Percentiles rank a stretch among this genome's conserved stretches.
Conservation (phyloP, 257 asterid species). For the Cordia subcordata region DNA sequence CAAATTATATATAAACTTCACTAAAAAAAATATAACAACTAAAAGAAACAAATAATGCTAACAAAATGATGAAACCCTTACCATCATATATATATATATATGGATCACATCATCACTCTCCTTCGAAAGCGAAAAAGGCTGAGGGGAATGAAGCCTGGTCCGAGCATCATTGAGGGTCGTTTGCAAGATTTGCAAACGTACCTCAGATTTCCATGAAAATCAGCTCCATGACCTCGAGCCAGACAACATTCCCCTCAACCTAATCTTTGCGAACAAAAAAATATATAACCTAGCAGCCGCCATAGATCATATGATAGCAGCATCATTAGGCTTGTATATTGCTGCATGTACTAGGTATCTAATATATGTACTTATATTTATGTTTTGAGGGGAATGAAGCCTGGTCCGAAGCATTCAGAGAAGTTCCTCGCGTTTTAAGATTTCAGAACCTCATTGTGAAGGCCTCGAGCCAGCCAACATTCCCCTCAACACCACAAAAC, state of each 20-base stretch:
- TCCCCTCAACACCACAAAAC: slow-evolving; percentile 47
- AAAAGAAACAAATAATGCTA: background rate
- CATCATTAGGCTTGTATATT: too few relatives aligned
- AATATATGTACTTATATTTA: background rate
- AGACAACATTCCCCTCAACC: slow-evolving; percentile 60
- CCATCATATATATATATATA: slow-evolving; percentile 8
- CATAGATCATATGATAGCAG: background rate
- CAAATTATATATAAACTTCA: background rate
- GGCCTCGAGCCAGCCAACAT: slow-evolving; percentile 80
- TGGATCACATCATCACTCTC: too few relatives aligned
- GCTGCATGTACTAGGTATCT: too few relatives aligned
- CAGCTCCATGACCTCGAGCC: slow-evolving; percentile 53
- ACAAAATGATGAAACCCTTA: background rate
- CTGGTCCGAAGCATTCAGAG: slow-evolving; percentile 74
- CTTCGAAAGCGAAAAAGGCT: slow-evolving; percentile 25
- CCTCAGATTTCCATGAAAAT: background rate
- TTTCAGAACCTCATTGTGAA: slow-evolving; percentile 17
- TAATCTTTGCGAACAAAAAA: slow-evolving; percentile 17
- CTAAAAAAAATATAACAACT: background rate
- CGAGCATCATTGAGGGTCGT: slow-evolving; percentile 38
- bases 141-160: slow-evolving; percentile 78
- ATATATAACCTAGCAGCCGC: background rate
- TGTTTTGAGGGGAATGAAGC: slow-evolving; percentile 81
- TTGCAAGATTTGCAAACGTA: too few relatives aligned
- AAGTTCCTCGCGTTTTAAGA: background rate